Evolutionary conservation across 2,329 filamentous ascomycete species (phyloP).

Genomic region (Fusarium nelsonii): DNA sequence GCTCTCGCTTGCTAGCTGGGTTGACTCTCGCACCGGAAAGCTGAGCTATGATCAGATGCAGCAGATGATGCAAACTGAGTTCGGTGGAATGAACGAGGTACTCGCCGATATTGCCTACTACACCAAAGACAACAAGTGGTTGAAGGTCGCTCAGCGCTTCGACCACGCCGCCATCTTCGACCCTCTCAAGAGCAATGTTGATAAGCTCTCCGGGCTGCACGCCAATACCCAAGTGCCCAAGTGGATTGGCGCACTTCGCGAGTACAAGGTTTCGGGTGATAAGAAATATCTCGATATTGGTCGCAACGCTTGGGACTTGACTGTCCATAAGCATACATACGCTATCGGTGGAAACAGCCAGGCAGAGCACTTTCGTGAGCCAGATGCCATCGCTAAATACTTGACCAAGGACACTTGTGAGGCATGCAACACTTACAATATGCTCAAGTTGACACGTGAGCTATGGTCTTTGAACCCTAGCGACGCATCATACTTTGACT

Average conservation of each 20-base stretch:
- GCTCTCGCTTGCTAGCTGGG: conserved; percentile 61
- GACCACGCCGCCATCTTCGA: conserved; percentile 63
- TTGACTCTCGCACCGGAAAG: conserved; percentile 59
- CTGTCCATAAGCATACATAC: conserved; percentile 61
- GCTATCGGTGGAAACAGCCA: conserved; percentile 67
- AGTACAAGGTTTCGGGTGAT: conserved; percentile 62
- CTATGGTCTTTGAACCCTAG: conserved; percentile 60
- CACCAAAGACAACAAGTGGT: conserved; percentile 60
- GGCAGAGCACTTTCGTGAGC: conserved; percentile 63
- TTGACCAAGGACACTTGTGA: conserved; percentile 62
- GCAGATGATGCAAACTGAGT: conserved; percentile 61
- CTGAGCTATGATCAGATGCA: conserved; percentile 62
- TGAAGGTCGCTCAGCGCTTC: conserved; percentile 61
- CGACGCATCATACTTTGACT: conserved; percentile 62
- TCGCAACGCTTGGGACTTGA: conserved; percentile 62
- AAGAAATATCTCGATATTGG: conserved; percentile 62
- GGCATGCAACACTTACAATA: conserved; percentile 68
- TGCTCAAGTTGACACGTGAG: conserved; percentile 67
- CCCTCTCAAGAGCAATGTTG: conserved; percentile 59
- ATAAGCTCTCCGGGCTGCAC: conserved; percentile 61
- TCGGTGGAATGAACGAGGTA: conserved; percentile 67
- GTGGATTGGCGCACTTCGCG: conserved; percentile 63
- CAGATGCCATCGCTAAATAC: conserved; percentile 60
- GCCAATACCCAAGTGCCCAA: conserved; percentile 68
- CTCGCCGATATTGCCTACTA: conserved; percentile 62